Base-by-base conservation (phyloP, 345 rosid species). In the Syzygium aromaticum region DNA sequence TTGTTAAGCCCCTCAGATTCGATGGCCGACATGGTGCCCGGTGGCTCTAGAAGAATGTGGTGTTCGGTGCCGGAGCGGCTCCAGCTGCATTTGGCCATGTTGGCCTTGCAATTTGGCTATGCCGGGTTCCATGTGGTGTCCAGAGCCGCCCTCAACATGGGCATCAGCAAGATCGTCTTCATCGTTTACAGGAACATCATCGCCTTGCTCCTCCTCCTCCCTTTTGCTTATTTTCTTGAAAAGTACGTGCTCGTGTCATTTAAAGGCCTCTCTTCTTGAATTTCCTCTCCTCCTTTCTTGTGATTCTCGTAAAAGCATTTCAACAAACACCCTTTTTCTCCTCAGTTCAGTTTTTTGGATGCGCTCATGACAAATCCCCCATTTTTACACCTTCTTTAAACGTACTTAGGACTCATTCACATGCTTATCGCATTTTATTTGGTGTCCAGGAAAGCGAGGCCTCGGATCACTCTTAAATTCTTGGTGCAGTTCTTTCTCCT, bases 81-180 rank as follows among this genome's bases (percentile, higher is more conserved):
- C 56, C 98, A 96, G 91, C 98, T 97, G 91, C 99, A 97, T 92
- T 17, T 91, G 94, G 98, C 98, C 91, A 97, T 97, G 99, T 90
- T 96, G 92, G 94, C 98, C 94, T 91, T 97, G 91, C 99, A 97
- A 93, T 95, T 97, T 86, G 98, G 99, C 11, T 97, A 96, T 30
- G 98, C 99, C 6, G 99, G 99, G 1, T 97, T 97, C 93, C 99
- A 97, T 84, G 98, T 97, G 11, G 98, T 97, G 46, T 97, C 99
- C 7, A 91, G 99, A 87, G 99, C 98, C 88, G 99, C 99, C 91
- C 98, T 97, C 57, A 97, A 97, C 87, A 97, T 97, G 98, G 99
- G 99, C 86, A 91, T 97, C 52, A 96, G 98, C 92, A 97, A 94
- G 89, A 95, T 97, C 63, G 99, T 97, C 64, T 97, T 95, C 94